A percentile compares a stretch with the other conserved stretches of the same genome.
Conservation (phyloP, 2,329 filamentous ascomycete genomes). For the Cladophialophora exuberans region DNA sequence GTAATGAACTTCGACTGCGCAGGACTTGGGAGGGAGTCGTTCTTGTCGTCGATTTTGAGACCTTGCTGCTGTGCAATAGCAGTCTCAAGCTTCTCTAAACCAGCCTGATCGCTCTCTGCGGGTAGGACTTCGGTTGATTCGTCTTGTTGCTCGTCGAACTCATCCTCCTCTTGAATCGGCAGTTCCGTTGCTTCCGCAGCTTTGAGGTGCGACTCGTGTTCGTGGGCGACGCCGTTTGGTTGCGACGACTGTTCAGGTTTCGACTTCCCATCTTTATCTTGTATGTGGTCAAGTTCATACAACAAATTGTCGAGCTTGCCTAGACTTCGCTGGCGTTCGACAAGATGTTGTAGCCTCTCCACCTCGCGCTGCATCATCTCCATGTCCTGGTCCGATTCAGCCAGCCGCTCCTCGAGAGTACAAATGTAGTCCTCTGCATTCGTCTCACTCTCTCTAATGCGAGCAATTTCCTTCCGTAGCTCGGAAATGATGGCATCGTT, state of each 20-base stretch:
- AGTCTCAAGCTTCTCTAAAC: constrained; percentile 42
- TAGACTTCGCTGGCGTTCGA: constrained; percentile 91
- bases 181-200: constrained; percentile 49
- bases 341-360: constrained; percentile 88
- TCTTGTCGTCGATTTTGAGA: constrained; percentile 51
- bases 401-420: constrained; percentile 89
- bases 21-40: constrained; percentile 64
- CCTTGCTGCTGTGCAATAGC: constrained; percentile 32
- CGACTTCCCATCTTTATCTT: constrained; percentile 57
- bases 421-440: constrained; percentile 96
- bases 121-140: constrained; percentile 27
- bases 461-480: constrained; percentile 85
- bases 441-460: constrained; percentile 85
- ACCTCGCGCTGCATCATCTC: constrained; percentile 98
- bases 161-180: constrained; percentile 36
- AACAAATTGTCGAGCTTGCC: constrained; percentile 92
- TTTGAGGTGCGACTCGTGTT: constrained; percentile 46
- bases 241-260: constrained; percentile 38
- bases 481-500: constrained; percentile 83
- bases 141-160: constrained; percentile 27
- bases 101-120: constrained; percentile 37
- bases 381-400: constrained; percentile 92
- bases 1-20: constrained; percentile 84
- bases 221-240: constrained; percentile 42
- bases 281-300: constrained; percentile 82